Base-by-base conservation (phyloP, 306 rosid genomes). In the Sphenostylis stenocarpa region DNA sequence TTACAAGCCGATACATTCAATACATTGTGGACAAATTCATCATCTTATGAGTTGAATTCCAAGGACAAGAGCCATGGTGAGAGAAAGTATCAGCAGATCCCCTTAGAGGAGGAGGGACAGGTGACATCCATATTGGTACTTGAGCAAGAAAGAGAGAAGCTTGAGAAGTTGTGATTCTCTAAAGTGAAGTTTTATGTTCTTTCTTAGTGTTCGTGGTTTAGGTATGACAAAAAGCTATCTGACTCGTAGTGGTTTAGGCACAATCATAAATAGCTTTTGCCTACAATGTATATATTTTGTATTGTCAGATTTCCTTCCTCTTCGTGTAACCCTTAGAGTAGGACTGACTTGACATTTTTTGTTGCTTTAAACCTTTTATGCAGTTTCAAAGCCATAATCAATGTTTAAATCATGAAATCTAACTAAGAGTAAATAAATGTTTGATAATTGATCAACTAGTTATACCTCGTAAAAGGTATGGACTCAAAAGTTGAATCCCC, bases 71-170 rank as follows among this genome's bases (percentile, higher is more conserved):
- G 44, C 43, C 43, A 15, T 73, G 79, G 53, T 23, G 70, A 34
- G 75, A 73, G 45, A 43, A 36, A 36, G 7, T 36, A 36, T 36
- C 11, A 36, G 7, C 11, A 6, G 43, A 38, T 8, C 43, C 8
- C 41, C 41, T 7, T 29, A 29, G 14, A 15, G 11, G 20, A 63
- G 23, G 23, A 52, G 79, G 10, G 3, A 63, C 28, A 45, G 26
- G 15, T 64, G 68, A 72, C 29, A 63, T 26, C 73, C 17, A 62
- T 28, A 34, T 23, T 31, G 56, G 24, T 60, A 72, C 53, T 34
- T 36, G 60, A 49, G 43, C 44, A 58, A 49, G 73, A 49, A 71
- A 36, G 78, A 78, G 65, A 28, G 62, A 53, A 34, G 76, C 64
- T 33, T 66, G 63, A 45, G 70, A 73, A 73, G 63, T 16, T 31